Evolutionary conservation across 2,329 filamentous ascomycete genomes (phyloP), one percentile per base, ranked within the genome.

Genomic region (Teratosphaeria epicoccoides): DNA sequence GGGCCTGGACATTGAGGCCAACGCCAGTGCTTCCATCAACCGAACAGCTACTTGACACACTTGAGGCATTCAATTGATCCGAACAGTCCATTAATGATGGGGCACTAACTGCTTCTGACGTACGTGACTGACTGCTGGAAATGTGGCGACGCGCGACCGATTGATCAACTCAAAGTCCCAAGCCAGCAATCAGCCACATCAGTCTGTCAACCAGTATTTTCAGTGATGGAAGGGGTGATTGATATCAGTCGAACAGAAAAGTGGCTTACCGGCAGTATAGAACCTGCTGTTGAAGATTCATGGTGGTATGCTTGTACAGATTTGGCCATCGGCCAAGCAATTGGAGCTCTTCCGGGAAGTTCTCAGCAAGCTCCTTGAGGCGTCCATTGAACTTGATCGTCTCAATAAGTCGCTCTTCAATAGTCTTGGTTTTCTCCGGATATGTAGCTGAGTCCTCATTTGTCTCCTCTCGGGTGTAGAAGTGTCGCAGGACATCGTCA

Each of bases 401-500:
- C 23, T 46, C 23, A 6, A 46, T 46, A 14, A 46, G 12, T 14
- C 22, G 43, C n/a, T 46, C 20, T 26, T 46, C 43, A 22, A 46
- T 24, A 17, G 22, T 46, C 43, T 40, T 40, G 33, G 9, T 40
- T 20, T 6, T 40, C 5, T 40, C 33, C n/a, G n/a, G 14, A 40
- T n/a, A 40, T 9, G n/a, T 40, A 40, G 33, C n/a, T n/a, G n/a
- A 40, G 24, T 46, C 43, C 23, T 46, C 43, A 26, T 51, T 44
- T 17, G 37, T 45, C 40, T 37, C 53, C 20, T 59, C 58, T 7
- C 57, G 47, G 49, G 61, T 61, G 55, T 61, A 61, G 6, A 56
- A 49, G 17, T 57, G n/a, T 20, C n/a, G 52, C 6, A 62, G 51
- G 10, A 62, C 58, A 45, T 62, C 60, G 43, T 59, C 58, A 4